Percentiles rank a stretch among this genome's conserved stretches.
phyloP scores from a whole-genome alignment of 306 rosid genomes.

The Delonix regia region DNA sequence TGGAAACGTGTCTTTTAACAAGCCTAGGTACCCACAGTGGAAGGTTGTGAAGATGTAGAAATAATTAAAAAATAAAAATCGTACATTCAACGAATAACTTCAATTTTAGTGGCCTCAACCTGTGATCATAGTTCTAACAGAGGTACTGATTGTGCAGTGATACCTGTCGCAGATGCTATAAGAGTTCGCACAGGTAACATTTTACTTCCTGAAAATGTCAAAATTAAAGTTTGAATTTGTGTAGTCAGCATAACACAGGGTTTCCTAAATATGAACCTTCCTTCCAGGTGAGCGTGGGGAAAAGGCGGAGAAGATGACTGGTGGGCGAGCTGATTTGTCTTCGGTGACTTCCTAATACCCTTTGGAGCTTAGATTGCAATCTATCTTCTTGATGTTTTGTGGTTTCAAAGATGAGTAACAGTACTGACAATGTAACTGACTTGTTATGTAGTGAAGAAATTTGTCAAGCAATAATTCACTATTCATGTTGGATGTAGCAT shows the following conservation, averaged over 20 bases:
- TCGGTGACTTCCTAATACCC: conserved; percentile 1
- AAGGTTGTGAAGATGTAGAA: conserved; percentile 1
- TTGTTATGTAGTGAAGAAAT: conserved; percentile 14
- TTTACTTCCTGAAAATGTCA: conserved; percentile 23
- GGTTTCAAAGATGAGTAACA: conserved; percentile 14
- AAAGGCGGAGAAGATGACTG: conserved; percentile 77
- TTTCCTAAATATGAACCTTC: conserved; percentile 20
- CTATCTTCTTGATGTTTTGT: background rate
- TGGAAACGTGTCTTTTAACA: background rate
- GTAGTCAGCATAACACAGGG: background rate
- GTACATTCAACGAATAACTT: background rate
- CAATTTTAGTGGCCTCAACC: background rate
- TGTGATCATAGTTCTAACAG: conserved; percentile 32
- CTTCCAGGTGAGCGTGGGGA: conserved; percentile 88
- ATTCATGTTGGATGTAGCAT: background rate
- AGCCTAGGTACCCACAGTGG: background rate
- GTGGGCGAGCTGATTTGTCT: conserved; percentile 58
- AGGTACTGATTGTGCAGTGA: conserved; percentile 62
- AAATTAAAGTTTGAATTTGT: background rate
- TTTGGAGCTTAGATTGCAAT: conserved; percentile 4
- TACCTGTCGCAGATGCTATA: conserved; percentile 74
- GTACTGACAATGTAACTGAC: background rate
- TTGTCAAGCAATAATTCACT: background rate
- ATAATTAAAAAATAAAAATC: background rate
- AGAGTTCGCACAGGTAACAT: conserved; percentile 87